Percentiles rank a stretch among this genome's conserved stretches.
These are phyloP conservation scores for Ophiostoma tasmaniense DNA, from an alignment of 2,329 filamentous ascomycete species.

Conservation along the genomic window DNA sequence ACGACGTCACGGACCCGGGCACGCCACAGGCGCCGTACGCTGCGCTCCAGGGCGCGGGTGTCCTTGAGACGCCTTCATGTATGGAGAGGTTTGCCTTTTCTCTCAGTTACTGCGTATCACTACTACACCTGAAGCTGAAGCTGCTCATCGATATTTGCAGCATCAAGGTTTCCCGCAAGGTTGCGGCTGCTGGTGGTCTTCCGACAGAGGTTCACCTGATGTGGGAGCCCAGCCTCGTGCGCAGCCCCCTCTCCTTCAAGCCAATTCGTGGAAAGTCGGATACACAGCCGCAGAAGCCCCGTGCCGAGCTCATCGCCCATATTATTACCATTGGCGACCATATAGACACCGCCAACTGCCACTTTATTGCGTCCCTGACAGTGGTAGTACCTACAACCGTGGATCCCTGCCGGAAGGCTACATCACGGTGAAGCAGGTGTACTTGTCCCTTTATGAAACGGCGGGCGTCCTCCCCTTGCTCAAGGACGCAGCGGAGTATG, in stretches of 20 bases:
- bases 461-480: neutral
- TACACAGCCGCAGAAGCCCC: neutral
- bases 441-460: neutral
- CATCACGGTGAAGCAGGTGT: neutral
- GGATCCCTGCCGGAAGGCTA: neutral
- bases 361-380: neutral
- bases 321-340: neutral
- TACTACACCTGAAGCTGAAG: conserved; percentile 25
- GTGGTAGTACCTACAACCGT: neutral
- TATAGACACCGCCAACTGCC: neutral
- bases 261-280: neutral
- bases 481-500: neutral
- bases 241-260: neutral
- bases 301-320: neutral
- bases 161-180: neutral
- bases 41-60: neutral
- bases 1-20: neutral
- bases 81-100: neutral
- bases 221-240: neutral
- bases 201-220: neutral
- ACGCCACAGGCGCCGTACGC: neutral
- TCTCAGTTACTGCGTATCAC: conserved; percentile 14
- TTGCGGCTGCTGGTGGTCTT: neutral
- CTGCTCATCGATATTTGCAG: conserved; percentile 25
- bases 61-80: neutral